These are phyloP conservation scores for Saccharomycopsis fodiens DNA, from an alignment of 805 yeast genomes.

Conservation along the genomic window DNA sequence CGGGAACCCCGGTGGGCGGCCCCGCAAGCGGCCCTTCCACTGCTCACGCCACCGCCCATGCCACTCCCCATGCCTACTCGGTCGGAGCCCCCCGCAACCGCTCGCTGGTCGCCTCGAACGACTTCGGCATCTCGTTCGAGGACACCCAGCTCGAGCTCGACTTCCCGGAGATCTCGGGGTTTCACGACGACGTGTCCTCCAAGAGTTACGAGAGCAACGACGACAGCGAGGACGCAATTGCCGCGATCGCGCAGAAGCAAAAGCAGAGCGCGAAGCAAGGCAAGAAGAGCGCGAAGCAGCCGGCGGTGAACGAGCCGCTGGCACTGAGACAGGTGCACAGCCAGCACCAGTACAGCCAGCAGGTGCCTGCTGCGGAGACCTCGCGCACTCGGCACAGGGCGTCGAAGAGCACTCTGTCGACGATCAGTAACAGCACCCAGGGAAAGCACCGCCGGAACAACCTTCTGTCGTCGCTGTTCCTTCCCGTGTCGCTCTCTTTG, in stretches of 20 bases:
- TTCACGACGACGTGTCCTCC: slow-evolving; percentile 12
- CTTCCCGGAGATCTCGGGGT: slow-evolving; percentile 21
- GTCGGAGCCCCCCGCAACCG: slow-evolving; percentile 1
- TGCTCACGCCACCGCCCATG: too few relatives aligned
- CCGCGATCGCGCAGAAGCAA: slow-evolving; percentile 9
- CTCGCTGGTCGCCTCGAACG: slow-evolving; percentile 5
- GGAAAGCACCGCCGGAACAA: slow-evolving; percentile 8
- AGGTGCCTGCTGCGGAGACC: slow-evolving; percentile 6
- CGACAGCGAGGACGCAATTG: slow-evolving; percentile 7
- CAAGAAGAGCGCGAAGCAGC: neutral
- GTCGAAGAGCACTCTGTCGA: neutral
- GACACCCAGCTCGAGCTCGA: slow-evolving; percentile 19
- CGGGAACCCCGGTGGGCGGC: slow-evolving; percentile 1
- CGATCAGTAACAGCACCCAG: slow-evolving; percentile 3
- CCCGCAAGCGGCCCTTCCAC: too few relatives aligned
- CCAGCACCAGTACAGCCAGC: neutral
- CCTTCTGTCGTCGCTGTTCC: neutral
- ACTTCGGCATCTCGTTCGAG: slow-evolving; percentile 17
- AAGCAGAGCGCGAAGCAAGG: neutral
- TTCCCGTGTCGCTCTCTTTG: slow-evolving; percentile 10
- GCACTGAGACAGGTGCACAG: neutral
- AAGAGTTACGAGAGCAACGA: slow-evolving; percentile 18
- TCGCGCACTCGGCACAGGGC: slow-evolving; percentile 2
- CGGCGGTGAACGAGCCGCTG: neutral
- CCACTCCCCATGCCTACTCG: too few relatives aligned